These are phyloP conservation scores for Coemansia sp. DNA, from an alignment of 192 early-diverging fungal species.

Conservation along the genomic window DNA sequence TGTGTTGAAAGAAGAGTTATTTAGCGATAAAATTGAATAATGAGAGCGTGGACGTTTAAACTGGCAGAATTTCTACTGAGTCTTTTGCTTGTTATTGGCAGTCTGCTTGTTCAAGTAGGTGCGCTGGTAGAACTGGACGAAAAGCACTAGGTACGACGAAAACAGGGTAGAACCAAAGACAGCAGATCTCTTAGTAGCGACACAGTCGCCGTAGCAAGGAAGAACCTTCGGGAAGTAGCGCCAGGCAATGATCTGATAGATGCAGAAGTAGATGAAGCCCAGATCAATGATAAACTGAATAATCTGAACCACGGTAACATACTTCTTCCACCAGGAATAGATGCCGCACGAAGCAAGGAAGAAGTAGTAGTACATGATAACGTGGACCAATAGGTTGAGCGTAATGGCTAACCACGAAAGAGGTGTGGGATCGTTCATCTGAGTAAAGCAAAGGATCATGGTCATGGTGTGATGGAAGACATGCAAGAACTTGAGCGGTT, in stretches of 20 bases:
- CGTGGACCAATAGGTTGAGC: slow-evolving; percentile 85
- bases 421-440: slow-evolving; percentile 69
- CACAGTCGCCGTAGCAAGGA: slow-evolving; percentile 66
- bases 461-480: slow-evolving; percentile 92
- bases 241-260: slow-evolving; percentile 76
- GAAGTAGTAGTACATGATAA: slow-evolving; percentile 91
- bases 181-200: slow-evolving; percentile 74
- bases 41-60: too few species aligned
- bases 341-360: slow-evolving; percentile 73
- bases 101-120: slow-evolving; percentile 66
- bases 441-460: slow-evolving; percentile 81
- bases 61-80: slow-evolving; percentile 25
- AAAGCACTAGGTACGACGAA: slow-evolving; percentile 79
- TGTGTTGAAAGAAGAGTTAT: too few species aligned
- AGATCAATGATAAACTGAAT: slow-evolving; percentile 88
- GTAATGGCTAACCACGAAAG: slow-evolving; percentile 62
- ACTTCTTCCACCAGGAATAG: slow-evolving; percentile 91
- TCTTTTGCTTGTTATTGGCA: slow-evolving; percentile 41
- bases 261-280: slow-evolving; percentile 79
- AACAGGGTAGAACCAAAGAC: slow-evolving; percentile 77
- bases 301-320: slow-evolving; percentile 88
- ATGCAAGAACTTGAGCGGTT: slow-evolving; percentile 86
- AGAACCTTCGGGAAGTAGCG: slow-evolving; percentile 59
- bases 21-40: too few species aligned
- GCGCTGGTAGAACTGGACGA: slow-evolving; percentile 85